These are phyloP conservation scores for Phytophthora tubulina DNA, from an alignment of 352 stramenopile species.

Conservation along the genomic window DNA sequence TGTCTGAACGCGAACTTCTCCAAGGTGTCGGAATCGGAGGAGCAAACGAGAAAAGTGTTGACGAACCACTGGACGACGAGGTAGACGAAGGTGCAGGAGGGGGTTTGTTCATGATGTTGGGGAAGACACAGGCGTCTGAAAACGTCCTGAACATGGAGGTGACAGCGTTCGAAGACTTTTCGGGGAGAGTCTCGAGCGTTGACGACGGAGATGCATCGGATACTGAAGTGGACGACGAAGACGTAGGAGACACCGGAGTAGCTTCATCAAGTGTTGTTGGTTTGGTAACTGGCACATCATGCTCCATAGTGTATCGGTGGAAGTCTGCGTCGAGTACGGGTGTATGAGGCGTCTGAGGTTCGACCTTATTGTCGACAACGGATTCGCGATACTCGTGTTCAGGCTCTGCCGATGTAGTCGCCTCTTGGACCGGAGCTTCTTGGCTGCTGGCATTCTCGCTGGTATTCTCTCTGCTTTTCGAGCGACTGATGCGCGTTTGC, in stretches of 20 bases:
- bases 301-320: conserved; percentile 19
- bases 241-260: conserved; percentile 23
- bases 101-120: conserved; percentile 26
- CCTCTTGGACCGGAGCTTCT: conserved; percentile 7
- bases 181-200: conserved; percentile 28
- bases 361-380: conserved; percentile 6
- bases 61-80: conserved; percentile 18
- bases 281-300: conserved; percentile 15
- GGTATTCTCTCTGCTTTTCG: conserved; percentile 35
- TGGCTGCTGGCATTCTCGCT: conserved; percentile 9
- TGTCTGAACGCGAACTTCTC: conserved; percentile 50
- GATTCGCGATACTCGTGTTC: conserved; percentile 25
- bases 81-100: conserved; percentile 14
- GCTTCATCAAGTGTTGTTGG: conserved; percentile 1
- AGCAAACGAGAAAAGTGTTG: conserved; percentile 52
- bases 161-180: conserved; percentile 37
- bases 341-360: conserved; percentile 39
- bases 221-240: conserved; percentile 34
- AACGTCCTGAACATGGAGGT: conserved; percentile 53
- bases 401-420: background rate
- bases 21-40: conserved; percentile 58
- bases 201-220: conserved; percentile 38
- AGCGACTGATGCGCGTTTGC: conserved; percentile 62
- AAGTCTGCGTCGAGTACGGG: conserved; percentile 45
- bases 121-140: conserved; percentile 41